Conservation (phyloP, 2,329 filamentous ascomycete genomes). For the Leptographium lundbergii region DNA sequence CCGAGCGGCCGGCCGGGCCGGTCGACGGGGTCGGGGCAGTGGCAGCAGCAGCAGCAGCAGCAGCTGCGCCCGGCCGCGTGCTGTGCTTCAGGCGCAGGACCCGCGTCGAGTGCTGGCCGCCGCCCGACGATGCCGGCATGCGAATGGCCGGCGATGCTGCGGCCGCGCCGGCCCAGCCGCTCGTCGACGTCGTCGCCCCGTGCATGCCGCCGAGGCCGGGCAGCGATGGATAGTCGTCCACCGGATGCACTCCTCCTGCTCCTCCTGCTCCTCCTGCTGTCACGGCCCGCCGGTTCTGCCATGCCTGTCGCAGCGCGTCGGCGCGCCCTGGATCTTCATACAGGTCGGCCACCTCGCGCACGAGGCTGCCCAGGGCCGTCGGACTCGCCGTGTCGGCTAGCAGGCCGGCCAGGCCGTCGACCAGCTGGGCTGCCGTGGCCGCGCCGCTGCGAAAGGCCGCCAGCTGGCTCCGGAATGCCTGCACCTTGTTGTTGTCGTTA, state of each 20-base stretch:
- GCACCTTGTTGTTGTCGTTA: conserved; percentile 63
- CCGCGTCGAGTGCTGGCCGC: conserved; percentile 37
- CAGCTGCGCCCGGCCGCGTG: conserved; percentile 28
- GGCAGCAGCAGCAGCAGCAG: conserved; percentile 15
- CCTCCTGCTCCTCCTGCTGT: conserved; percentile 38
- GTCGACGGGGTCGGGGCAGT: conserved; percentile 2
- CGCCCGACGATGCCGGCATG: conserved; percentile 20
- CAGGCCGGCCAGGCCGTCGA: conserved; percentile 77
- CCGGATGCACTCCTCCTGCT: background rate
- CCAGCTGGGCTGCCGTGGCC: conserved; percentile 61
- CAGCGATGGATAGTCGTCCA: conserved; percentile 80
- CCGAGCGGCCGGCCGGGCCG: conserved; percentile 5
- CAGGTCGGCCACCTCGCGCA: conserved; percentile 84
- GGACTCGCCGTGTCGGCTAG: conserved; percentile 62
- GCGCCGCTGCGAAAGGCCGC: conserved; percentile 61
- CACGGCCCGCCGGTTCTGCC: conserved; percentile 85
- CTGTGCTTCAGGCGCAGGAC: conserved; percentile 49
- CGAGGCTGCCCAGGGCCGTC: conserved; percentile 70
- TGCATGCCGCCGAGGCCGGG: conserved; percentile 61
- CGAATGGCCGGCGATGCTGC: conserved; percentile 45
- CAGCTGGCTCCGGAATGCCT: conserved; percentile 65
- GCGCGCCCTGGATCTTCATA: conserved; percentile 74
- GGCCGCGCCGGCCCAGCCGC: conserved; percentile 48
- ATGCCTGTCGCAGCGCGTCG: conserved; percentile 63
- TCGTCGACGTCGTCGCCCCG: conserved; percentile 42